Evolutionary conservation across 257 asterid species (phyloP).

Genomic region (Nyctanthes arbortristis): DNA sequence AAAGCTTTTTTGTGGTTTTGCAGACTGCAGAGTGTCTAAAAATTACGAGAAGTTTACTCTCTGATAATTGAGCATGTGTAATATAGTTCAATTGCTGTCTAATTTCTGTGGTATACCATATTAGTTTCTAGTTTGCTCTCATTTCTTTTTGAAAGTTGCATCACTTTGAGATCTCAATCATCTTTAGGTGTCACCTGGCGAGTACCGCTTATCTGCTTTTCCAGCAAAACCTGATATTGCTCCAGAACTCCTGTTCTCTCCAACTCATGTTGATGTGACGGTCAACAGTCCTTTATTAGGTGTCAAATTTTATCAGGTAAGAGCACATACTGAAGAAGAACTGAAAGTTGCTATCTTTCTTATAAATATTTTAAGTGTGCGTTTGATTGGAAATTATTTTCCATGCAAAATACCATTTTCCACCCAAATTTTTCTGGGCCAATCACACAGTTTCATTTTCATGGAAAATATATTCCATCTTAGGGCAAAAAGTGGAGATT

Average conservation of each 20-base stretch:
- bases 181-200: conserved; percentile 88
- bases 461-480: too few species aligned
- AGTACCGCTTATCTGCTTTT: conserved; percentile 86
- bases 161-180: conserved; percentile 21
- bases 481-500: too few species aligned
- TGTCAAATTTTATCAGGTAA: conserved; percentile 79
- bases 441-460: too few species aligned
- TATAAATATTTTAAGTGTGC: too few species aligned
- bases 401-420: too few species aligned
- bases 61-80: background rate
- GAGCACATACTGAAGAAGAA: conserved; percentile 11
- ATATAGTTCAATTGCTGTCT: background rate
- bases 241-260: conserved; percentile 83
- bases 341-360: conserved; percentile 7
- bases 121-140: background rate
- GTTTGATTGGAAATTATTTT: too few species aligned
- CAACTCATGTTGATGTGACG: conserved; percentile 63
- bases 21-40: background rate
- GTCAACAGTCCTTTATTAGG: conserved; percentile 64
- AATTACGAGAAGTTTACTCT: background rate
- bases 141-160: conserved; percentile 4
- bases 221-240: conserved; percentile 78
- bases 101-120: background rate
- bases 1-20: background rate
- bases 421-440: too few species aligned